Conservation (phyloP, 164 flowering plant species). For the Santalum album region DNA sequence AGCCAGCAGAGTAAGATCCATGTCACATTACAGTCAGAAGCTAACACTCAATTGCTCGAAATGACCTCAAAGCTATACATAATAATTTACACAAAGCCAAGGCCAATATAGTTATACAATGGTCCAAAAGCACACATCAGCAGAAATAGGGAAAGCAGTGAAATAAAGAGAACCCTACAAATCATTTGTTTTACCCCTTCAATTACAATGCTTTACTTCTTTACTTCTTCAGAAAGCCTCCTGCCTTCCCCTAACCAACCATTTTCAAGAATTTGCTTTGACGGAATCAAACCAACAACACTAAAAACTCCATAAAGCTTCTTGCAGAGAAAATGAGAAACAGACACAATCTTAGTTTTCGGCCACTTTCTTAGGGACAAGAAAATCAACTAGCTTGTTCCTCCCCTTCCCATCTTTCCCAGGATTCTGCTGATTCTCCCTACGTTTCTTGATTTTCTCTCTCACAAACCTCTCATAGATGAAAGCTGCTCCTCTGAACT, state of each 20-base stretch:
- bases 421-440: slow-evolving; percentile 1
- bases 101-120: no score
- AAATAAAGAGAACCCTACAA: no score
- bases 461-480: slow-evolving; percentile 61
- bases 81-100: no score
- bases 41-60: no score
- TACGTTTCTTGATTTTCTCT: slow-evolving; percentile 33
- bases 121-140: no score
- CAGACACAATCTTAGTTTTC: background rate
- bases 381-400: slow-evolving; percentile 31
- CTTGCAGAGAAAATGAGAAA: background rate
- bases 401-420: slow-evolving; percentile 24
- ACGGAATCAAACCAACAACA: background rate
- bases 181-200: no score
- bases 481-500: slow-evolving; percentile 60
- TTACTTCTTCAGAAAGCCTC: slow-evolving; percentile 22
- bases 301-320: no score
- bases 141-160: no score
- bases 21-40: no score
- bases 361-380: slow-evolving; percentile 27
- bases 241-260: slow-evolving; percentile 19
- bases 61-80: no score
- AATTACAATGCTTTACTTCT: no score
- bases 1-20: no score
- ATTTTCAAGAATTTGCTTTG: background rate